Evolutionary conservation across 768 basidiomycete species (phyloP).

Genomic region (Russula ochroleuca): DNA sequence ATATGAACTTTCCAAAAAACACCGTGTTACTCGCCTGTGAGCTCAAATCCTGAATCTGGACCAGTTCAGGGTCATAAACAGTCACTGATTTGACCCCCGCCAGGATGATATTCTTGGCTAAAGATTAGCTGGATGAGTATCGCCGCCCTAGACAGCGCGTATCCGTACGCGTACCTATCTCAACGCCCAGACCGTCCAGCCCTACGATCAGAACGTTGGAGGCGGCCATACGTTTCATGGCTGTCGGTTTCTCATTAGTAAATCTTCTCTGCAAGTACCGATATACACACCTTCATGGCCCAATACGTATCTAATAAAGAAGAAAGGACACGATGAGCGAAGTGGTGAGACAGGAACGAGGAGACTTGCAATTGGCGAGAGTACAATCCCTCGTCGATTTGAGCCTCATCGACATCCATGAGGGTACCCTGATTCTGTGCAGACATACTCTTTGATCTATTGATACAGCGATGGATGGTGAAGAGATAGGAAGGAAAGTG

Average conservation of each 20-base stretch:
- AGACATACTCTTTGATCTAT: slow-evolving; percentile 35
- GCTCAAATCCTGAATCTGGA: slow-evolving; percentile 84
- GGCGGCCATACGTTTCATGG: slow-evolving; percentile 98
- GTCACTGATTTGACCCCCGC: slow-evolving; percentile 98
- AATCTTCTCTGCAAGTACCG: not conserved
- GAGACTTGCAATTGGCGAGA: slow-evolving; percentile 82
- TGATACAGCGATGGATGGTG: slow-evolving; percentile 2
- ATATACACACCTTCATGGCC: slow-evolving; percentile 80
- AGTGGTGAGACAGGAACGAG: slow-evolving; percentile 10
- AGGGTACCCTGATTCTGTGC: slow-evolving; percentile 39
- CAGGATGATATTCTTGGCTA: slow-evolving; percentile 91
- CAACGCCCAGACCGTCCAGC: slow-evolving; percentile 86
- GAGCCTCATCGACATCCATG: slow-evolving; percentile 84
- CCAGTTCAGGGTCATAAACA: slow-evolving; percentile 88
- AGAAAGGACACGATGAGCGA: slow-evolving; percentile 27
- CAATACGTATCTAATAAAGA: slow-evolving; percentile 71
- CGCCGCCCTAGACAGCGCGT: slow-evolving; percentile 2
- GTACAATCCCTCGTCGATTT: slow-evolving; percentile 91
- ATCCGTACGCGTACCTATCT: slow-evolving; percentile 64
- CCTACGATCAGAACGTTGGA: slow-evolving; percentile 95
- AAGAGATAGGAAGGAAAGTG: not conserved
- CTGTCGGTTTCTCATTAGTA: slow-evolving; percentile 40
- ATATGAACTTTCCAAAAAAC: slow-evolving; percentile 1
- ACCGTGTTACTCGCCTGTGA: slow-evolving; percentile 61
- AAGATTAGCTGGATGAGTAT: slow-evolving; percentile 15